Conservation (phyloP, 352 stramenopile genomes). For the Phytophthora brassicae region DNA sequence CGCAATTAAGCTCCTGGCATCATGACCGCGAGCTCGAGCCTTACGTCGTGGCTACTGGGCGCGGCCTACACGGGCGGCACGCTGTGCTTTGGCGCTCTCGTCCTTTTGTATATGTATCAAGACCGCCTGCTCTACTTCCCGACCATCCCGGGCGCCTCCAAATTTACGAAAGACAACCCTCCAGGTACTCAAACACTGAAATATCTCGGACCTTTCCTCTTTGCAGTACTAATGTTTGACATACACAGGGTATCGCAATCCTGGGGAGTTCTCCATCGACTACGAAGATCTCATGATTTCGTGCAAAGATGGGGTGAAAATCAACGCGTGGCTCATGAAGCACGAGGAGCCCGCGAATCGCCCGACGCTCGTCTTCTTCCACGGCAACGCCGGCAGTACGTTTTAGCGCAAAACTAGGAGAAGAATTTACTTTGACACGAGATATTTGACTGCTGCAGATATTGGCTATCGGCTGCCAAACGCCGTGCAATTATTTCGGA, state of each 20-base stretch:
- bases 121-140: slow-evolving; percentile 86
- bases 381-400: slow-evolving; percentile 93
- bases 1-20: not conserved
- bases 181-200: slow-evolving; percentile 33
- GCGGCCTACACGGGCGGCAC: slow-evolving; percentile 61
- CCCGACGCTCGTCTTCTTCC: slow-evolving; percentile 94
- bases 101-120: slow-evolving; percentile 84
- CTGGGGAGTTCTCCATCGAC: slow-evolving; percentile 83
- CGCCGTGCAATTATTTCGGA: slow-evolving; percentile 87
- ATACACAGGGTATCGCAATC: slow-evolving; percentile 79
- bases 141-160: slow-evolving; percentile 72
- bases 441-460: slow-evolving; percentile 44
- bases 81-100: slow-evolving; percentile 54
- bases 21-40: slow-evolving; percentile 51
- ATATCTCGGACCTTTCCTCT: not conserved
- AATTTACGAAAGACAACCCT: slow-evolving; percentile 83
- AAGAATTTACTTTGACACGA: no score
- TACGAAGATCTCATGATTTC: slow-evolving; percentile 91
- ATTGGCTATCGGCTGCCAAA: slow-evolving; percentile 95
- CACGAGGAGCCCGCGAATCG: slow-evolving; percentile 52
- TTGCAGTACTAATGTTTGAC: not conserved
- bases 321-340: slow-evolving; percentile 94
- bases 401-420: not conserved
- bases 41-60: slow-evolving; percentile 63
- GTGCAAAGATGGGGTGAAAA: slow-evolving; percentile 76